Evolutionary conservation across 164 flowering plant genomes (phyloP), one percentile per base, ranked within the genome.

Genomic region (Tinospora cordifolia): DNA sequence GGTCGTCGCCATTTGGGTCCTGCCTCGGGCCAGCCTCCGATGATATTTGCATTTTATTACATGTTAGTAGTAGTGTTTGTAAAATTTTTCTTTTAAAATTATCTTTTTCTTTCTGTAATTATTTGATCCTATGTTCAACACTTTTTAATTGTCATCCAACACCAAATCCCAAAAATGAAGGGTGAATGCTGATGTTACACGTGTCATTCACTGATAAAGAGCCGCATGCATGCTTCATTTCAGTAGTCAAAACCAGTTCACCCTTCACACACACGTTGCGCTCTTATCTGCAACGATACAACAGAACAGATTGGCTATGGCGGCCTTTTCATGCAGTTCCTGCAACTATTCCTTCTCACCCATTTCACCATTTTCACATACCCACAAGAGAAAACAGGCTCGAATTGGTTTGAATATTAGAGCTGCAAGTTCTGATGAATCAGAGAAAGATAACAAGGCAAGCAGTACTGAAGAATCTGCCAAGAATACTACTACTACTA

Each of bases 291-390:
- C 13, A 30, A 30, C 36, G 1, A 44, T 4, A 14, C 47, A 10
- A 44, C 47, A 44, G 47, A 44, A 44, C 47, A 11, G 10, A 44
- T 44, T 44, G 64, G 63, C 71, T 14, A 81, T 81, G 83, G 81
- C 84, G 82, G 81, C 84, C 27, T 79, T 80, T 78, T 83, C 88
- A n/a, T 76, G 76, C 86, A 71, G 77, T 66, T 65, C 76, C 60
- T 65, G 83, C 19, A 81, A 79, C 14, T 68, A 24, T 73, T 67
- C 79, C 25, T 80, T 80, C 72, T 63, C 78, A 2, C 40, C 73
- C 30, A 14, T 19, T 22, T 69, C 83, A 68, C 67, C 74, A 44
- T 76, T 68, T 63, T 77, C 77, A 11, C 80, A 69, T n/a, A 72
- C 77, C 11, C 58, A 22, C 26, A 74, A 70, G 44, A 79, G 65